These are phyloP conservation scores for Chlamydomonas sp. DNA, from an alignment of 139 green algal species.

Conservation along the genomic window DNA sequence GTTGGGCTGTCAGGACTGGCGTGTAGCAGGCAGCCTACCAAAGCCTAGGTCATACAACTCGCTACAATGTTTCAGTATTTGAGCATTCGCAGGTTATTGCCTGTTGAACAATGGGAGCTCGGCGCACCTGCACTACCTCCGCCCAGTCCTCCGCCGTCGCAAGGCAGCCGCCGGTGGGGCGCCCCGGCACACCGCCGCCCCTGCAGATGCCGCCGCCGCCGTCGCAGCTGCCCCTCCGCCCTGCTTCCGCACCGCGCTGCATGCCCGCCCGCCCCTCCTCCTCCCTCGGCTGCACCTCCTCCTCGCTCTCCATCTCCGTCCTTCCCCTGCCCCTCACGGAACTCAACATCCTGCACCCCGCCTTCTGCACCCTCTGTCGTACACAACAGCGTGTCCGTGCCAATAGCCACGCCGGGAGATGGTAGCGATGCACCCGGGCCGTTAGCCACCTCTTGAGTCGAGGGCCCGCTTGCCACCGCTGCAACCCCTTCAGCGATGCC, in stretches of 20 bases:
- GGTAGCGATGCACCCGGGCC: too few species aligned
- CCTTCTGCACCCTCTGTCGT: too few species aligned
- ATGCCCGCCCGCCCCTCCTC: too few species aligned
- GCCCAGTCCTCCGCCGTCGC: background rate
- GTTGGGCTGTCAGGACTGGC: background rate
- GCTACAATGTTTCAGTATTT: background rate
- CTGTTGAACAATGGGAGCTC: too few species aligned
- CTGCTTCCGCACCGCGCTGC: background rate
- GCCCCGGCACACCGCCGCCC: background rate
- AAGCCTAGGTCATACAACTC: background rate
- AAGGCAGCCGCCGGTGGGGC: background rate
- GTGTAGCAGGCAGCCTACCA: background rate
- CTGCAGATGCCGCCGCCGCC: background rate
- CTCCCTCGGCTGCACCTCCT: too few species aligned
- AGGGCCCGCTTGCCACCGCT: background rate
- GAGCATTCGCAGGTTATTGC: too few species aligned
- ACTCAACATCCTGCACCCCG: too few species aligned
- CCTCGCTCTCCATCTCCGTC: too few species aligned
- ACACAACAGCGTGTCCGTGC: too few species aligned
- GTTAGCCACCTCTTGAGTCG: background rate
- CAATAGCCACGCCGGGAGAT: too few species aligned
- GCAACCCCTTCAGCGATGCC: background rate
- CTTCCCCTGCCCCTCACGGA: too few species aligned
- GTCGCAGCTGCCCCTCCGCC: background rate
- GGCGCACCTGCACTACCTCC: slow-evolving; percentile 17